A percentile compares a stretch with the other conserved stretches of the same genome.
These are phyloP conservation scores for Rhodotorula glutinis DNA, from an alignment of 1,284 basidiomycete species.

Conservation along the genomic window DNA sequence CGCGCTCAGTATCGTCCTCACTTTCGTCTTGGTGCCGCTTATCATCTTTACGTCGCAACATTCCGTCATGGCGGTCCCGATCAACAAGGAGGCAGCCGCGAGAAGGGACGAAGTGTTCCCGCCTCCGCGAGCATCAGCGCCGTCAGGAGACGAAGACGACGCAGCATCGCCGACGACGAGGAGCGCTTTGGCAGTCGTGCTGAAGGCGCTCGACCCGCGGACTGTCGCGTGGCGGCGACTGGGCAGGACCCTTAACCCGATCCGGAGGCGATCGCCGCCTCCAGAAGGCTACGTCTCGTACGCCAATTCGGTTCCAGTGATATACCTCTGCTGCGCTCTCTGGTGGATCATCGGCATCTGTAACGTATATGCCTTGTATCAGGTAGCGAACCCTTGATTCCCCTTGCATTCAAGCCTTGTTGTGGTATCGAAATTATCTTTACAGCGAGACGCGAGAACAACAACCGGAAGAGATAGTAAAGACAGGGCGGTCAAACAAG, in stretches of 20 bases:
- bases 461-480: too few relatives aligned
- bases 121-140: too few relatives aligned
- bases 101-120: neutral
- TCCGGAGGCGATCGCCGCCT: constrained; percentile 18
- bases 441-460: too few relatives aligned
- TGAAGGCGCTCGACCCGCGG: neutral
- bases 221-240: neutral
- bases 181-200: too few relatives aligned
- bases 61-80: constrained; percentile 37
- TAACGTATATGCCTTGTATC: constrained; percentile 35
- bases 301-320: constrained; percentile 35
- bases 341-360: constrained; percentile 27
- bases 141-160: too few relatives aligned
- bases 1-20: constrained; percentile 53
- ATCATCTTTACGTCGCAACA: constrained; percentile 40
- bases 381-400: constrained; percentile 6
- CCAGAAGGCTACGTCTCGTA: constrained; percentile 31
- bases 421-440: neutral
- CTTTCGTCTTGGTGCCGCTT: constrained; percentile 14
- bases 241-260: constrained; percentile 29
- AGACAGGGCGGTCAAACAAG: too few relatives aligned
- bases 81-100: constrained; percentile 1
- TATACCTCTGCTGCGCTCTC: constrained; percentile 26
- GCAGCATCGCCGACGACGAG: too few relatives aligned
- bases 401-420: neutral